Base-by-base conservation (phyloP, 73 alveolate genomes). In the Blepharisma japonicum region DNA sequence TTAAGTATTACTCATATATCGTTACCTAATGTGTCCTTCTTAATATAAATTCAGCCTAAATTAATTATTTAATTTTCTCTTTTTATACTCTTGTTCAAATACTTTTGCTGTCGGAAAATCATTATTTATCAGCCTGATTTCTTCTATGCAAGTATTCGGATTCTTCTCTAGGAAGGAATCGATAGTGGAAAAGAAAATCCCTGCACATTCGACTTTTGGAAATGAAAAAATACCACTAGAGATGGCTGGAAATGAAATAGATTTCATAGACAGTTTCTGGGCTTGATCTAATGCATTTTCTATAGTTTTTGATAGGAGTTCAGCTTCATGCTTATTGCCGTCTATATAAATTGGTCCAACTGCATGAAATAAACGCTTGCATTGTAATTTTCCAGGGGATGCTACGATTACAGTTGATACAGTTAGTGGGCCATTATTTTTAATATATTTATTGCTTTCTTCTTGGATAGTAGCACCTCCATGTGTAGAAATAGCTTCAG, bases 401-500 rank as follows among this genome's bases (percentile, higher is more conserved):
- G 98, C 87, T 18, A 84, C 87, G 66, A 76, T 80, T 23, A 85
- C 93, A 39, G 80, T 81, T 14, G 97, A 97, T 21, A 82, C 67
- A 51, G 77, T 20, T 6, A 81, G 56, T 50, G 55, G 51, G 45
- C 89, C 89, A 42, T 83, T 49, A 56, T 80, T 71, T 83, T 86
- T 67, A 83, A 88, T 81, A 49, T 79, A 78, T 78, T 70, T 85
- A 68, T 71, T 68, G 70, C 90, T 81, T 78, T 86, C 94, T 25
- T 81, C 21, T 77, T 89, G 84, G 47, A 91, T 68, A n/a, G 81
- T 81, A 23, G 56, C 61, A 8, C 99, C 99, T 72, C 98, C 98
- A 46, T 71, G 83, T 14, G 91, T 79, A 51, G 83, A 84, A 38
- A 94, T 92, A 45, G 95, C 97, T 61, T 87, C 92, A 47, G 96